phyloP scores from a whole-genome alignment of 2,329 filamentous ascomycete genomes.

The Phialemoniopsis sp. region DNA sequence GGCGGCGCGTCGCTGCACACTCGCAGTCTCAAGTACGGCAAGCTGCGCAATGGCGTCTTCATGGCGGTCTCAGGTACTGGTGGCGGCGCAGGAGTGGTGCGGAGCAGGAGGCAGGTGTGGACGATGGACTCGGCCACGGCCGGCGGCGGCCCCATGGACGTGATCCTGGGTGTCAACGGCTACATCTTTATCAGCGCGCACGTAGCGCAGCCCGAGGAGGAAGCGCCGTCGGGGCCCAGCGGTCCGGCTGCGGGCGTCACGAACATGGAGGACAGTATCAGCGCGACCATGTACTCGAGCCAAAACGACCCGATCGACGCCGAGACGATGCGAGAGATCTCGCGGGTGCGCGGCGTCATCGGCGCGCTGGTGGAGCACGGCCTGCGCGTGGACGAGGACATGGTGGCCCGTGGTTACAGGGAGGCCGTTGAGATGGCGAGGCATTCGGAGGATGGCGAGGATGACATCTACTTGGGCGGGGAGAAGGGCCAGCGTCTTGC shows the following conservation, averaged over 20 bases:
- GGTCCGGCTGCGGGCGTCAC: conserved; percentile 58
- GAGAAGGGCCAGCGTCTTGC: conserved; percentile 49
- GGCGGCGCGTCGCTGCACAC: conserved; percentile 87
- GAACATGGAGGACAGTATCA: conserved; percentile 82
- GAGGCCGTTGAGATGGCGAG: conserved; percentile 73
- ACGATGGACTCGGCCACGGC: conserved; percentile 56
- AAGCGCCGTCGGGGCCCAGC: conserved; percentile 37
- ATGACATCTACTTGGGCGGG: conserved; percentile 57
- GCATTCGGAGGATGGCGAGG: conserved; percentile 49
- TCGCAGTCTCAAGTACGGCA: conserved; percentile 86
- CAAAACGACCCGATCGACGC: conserved; percentile 84
- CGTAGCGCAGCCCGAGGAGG: conserved; percentile 47
- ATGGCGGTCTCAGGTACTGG: conserved; percentile 76
- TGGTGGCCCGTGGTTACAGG: conserved; percentile 76
- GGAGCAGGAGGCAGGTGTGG: conserved; percentile 83
- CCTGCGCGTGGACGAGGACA: conserved; percentile 84
- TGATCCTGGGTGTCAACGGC: conserved; percentile 91
- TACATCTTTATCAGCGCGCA: conserved; percentile 96
- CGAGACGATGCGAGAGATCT: conserved; percentile 82
- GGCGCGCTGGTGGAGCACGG: conserved; percentile 78
- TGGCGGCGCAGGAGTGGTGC: conserved; percentile 80
- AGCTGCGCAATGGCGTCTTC: conserved; percentile 90
- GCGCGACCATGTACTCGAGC: conserved; percentile 83
- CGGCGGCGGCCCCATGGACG: conserved; percentile 66
- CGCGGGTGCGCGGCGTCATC: conserved; percentile 76